A percentile compares a stretch with the other conserved stretches of the same genome.
Evolutionary conservation across 2,329 filamentous ascomycete species (phyloP).

Genomic region (Trichoderma guizhouense): DNA sequence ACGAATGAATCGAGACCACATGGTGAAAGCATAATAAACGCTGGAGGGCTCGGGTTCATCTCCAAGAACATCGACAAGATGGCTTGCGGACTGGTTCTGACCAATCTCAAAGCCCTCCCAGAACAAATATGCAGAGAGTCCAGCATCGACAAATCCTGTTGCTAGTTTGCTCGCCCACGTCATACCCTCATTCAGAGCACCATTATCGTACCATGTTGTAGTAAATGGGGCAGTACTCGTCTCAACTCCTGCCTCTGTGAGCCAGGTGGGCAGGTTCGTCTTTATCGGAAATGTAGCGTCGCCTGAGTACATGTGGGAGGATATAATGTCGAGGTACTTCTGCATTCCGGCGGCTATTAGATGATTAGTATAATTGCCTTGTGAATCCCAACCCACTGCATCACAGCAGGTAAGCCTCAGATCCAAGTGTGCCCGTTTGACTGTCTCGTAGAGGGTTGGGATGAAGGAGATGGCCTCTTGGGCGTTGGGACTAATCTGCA

Average conservation of each 20-base stretch:
- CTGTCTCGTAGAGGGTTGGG: not conserved
- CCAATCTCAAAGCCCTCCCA: not conserved
- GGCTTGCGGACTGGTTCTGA: not conserved
- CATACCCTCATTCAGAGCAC: not conserved
- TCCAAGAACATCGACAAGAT: not conserved
- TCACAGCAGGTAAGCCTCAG: not conserved
- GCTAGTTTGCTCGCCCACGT: not conserved
- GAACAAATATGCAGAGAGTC: not conserved
- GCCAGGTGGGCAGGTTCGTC: not conserved
- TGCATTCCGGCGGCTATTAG: not conserved
- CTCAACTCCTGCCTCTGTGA: not conserved
- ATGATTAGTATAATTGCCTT: not conserved
- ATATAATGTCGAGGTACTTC: not conserved
- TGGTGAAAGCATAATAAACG: not conserved
- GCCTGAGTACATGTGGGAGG: not conserved
- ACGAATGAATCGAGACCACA: not conserved
- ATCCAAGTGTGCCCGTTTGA: not conserved
- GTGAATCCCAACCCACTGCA: not conserved
- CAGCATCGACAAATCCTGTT: not conserved
- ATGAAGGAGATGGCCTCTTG: not conserved
- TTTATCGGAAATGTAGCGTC: not conserved
- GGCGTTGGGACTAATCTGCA: not conserved
- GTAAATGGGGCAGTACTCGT: not conserved
- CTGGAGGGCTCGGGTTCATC: not conserved
- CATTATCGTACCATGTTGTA: not conserved